Conservation (phyloP, 306 rosid genomes). For the Begonia loranthoides region DNA sequence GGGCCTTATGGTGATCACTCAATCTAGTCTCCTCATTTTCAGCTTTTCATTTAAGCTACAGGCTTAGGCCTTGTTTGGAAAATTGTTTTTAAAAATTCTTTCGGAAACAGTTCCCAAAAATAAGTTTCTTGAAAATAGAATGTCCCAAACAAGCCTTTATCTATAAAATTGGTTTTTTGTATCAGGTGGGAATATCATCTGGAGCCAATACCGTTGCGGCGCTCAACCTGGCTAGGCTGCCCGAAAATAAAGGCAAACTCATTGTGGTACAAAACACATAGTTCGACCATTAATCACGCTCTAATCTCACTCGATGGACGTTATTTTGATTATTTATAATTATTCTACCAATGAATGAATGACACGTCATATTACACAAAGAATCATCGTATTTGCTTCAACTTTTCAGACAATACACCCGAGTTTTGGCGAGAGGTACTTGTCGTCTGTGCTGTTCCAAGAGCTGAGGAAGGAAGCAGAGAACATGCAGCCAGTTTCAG, state of each 20-base stretch:
- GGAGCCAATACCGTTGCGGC: slow-evolving; percentile 96
- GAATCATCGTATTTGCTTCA: too few relatives aligned
- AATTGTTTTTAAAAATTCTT: background rate
- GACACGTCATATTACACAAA: too few relatives aligned
- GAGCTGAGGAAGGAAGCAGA: slow-evolving; percentile 77
- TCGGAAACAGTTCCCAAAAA: background rate
- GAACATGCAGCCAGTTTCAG: slow-evolving; percentile 93
- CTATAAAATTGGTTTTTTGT: too few relatives aligned
- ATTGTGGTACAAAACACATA: slow-evolving; percentile 51
- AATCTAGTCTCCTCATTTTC: background rate
- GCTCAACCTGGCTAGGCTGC: slow-evolving; percentile 57
- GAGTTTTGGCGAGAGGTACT: slow-evolving; percentile 88
- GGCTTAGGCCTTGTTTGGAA: too few relatives aligned
- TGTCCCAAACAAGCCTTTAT: too few relatives aligned
- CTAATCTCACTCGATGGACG: too few relatives aligned
- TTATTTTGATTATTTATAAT: too few relatives aligned
- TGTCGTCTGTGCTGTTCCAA: slow-evolving; percentile 80
- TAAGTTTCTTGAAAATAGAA: background rate
- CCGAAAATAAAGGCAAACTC: slow-evolving; percentile 91
- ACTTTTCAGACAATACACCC: slow-evolving; percentile 73
- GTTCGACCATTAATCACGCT: background rate
- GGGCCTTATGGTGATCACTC: slow-evolving; percentile 72
- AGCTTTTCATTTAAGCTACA: too few relatives aligned
- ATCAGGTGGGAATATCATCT: slow-evolving; percentile 84
- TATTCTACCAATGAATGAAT: too few relatives aligned